Evolutionary conservation across 164 flowering plant species (phyloP).

Genomic region (Houttuynia cordata): DNA sequence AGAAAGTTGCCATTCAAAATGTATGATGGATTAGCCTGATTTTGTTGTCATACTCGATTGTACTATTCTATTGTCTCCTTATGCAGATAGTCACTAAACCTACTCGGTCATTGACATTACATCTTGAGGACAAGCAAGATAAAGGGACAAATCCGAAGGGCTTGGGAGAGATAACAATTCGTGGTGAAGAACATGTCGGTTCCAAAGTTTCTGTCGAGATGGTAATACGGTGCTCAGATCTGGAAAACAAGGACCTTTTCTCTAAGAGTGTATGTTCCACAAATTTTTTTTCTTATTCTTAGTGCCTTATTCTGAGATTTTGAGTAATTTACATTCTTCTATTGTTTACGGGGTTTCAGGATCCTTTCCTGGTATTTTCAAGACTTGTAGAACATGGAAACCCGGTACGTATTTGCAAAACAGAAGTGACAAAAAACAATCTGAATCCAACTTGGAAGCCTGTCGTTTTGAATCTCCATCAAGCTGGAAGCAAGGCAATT

Average conservation of each 20-base stretch:
- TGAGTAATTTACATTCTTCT: background rate
- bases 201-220: conserved; percentile 58
- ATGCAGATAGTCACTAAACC: conserved; percentile 67
- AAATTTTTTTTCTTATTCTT: background rate
- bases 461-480: conserved; percentile 51
- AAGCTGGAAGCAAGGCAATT: conserved; percentile 66
- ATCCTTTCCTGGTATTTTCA: conserved; percentile 79
- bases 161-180: conserved; percentile 51
- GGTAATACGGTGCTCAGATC: conserved; percentile 41
- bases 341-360: conserved; percentile 22
- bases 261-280: conserved; percentile 66
- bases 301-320: background rate
- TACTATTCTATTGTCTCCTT: background rate
- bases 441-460: conserved; percentile 78
- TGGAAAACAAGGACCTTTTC: conserved; percentile 69
- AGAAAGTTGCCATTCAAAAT: too few relatives aligned
- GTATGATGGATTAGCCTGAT: too few relatives aligned
- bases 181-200: conserved; percentile 68
- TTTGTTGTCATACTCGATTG: background rate
- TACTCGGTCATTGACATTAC: conserved; percentile 42
- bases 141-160: conserved; percentile 18
- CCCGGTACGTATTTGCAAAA: conserved; percentile 69
- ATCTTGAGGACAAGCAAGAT: conserved; percentile 28
- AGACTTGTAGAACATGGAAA: conserved; percentile 59
- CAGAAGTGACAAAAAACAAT: conserved; percentile 67